phyloP scores from a whole-genome alignment of 345 rosid genomes.

The Eutrema japonicum region DNA sequence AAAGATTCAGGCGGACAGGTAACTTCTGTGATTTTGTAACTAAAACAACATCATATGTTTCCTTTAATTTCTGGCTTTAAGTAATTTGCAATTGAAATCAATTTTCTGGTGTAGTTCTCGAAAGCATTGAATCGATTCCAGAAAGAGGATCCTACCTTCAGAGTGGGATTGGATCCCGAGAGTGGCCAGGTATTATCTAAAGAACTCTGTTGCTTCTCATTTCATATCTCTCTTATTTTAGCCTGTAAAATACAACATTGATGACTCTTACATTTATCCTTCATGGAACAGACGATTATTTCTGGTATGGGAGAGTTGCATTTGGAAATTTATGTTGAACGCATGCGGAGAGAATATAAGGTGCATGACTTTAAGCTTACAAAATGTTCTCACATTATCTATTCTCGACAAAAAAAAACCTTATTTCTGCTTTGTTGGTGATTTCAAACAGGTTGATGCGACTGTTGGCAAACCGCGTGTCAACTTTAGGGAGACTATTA shows the following conservation, averaged over 20 bases:
- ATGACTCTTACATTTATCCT: constrained; percentile 21
- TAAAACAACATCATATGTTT: background rate
- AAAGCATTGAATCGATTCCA: constrained; percentile 97
- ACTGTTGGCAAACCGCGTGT: constrained; percentile 98
- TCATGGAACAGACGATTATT: constrained; percentile 75
- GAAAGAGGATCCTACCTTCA: constrained; percentile 97
- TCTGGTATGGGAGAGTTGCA: constrained; percentile 99
- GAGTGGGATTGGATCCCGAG: constrained; percentile 97
- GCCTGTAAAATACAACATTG: background rate
- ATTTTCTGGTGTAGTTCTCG: constrained; percentile 64
- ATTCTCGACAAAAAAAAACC: background rate
- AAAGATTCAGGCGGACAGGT: constrained; percentile 99
- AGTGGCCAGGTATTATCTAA: constrained; percentile 75
- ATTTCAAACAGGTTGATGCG: constrained; percentile 78
- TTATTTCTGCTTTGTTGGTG: background rate
- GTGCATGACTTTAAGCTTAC: constrained; percentile 45
- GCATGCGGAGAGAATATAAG: constrained; percentile 94
- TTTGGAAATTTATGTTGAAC: constrained; percentile 94
- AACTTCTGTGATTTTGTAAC: constrained; percentile 30
- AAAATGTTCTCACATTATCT: background rate
- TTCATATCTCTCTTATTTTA: background rate
- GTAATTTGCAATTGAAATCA: constrained; percentile 1
- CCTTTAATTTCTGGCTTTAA: constrained; percentile 14
- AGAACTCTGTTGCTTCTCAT: background rate
- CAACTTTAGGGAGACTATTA: constrained; percentile 93